Conservation (phyloP, 2,329 filamentous ascomycete genomes). For the Pseudogymnoascus sp. region DNA sequence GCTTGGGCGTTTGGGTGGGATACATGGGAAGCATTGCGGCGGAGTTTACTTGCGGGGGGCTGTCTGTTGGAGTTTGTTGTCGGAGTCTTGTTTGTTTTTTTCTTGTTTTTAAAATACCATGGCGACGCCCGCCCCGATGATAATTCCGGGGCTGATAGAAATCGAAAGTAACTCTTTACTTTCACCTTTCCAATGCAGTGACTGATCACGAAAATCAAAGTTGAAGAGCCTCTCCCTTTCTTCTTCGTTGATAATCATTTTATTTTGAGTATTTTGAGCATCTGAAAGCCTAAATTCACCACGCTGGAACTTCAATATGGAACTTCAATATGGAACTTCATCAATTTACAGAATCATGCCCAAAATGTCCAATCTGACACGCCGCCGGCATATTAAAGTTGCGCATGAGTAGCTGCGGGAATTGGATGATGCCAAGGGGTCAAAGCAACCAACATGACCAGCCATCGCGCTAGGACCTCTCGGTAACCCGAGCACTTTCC, state of each 20-base stretch:
- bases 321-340: background rate
- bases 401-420: constrained; percentile 4
- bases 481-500: background rate
- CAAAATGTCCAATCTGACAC: background rate
- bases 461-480: constrained; percentile 6
- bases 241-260: background rate
- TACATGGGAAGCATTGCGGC: background rate
- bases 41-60: background rate
- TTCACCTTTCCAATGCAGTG: background rate
- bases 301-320: background rate
- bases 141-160: background rate
- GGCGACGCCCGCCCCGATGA: background rate
- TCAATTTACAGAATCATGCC: background rate
- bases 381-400: constrained; percentile 1
- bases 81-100: background rate
- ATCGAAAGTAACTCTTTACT: background rate
- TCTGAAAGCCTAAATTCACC: background rate
- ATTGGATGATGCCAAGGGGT: background rate
- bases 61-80: background rate
- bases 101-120: constrained; percentile 1
- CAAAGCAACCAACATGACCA: constrained; percentile 6
- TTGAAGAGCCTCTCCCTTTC: background rate
- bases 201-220: background rate
- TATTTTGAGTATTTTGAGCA: background rate
- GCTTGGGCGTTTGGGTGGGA: background rate